phyloP scores from a whole-genome alignment of 148 eudicot genomes.

The Nepenthes gracilis region DNA sequence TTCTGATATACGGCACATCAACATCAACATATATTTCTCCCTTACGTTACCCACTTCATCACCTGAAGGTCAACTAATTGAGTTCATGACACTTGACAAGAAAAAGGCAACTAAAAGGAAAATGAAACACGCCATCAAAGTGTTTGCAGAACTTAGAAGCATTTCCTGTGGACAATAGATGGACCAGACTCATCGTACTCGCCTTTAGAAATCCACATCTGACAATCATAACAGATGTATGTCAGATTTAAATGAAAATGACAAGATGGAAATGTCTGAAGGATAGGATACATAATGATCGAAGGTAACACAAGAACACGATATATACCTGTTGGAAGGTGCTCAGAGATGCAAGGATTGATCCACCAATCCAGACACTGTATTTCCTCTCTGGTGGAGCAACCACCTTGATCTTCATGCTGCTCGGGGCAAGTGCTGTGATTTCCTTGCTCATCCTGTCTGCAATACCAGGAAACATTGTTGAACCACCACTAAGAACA shows the following conservation, averaged over 20 bases:
- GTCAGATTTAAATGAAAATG: too few species aligned
- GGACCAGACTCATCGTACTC: constrained; percentile 60
- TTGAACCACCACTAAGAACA: constrained; percentile 73
- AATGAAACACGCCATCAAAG: too few species aligned
- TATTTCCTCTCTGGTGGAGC: constrained; percentile 84
- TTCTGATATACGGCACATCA: too few species aligned
- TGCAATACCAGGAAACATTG: constrained; percentile 76
- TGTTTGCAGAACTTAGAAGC: constrained; percentile 23
- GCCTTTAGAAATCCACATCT: constrained; percentile 66
- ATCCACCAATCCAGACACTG: constrained; percentile 87
- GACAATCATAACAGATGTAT: neutral
- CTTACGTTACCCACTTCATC: too few species aligned
- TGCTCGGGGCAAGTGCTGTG: constrained; percentile 71
- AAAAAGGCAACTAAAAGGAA: too few species aligned
- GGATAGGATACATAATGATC: too few species aligned
- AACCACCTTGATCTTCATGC: constrained; percentile 83
- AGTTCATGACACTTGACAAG: too few species aligned
- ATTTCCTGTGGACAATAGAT: constrained; percentile 47
- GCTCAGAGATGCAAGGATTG: constrained; percentile 78
- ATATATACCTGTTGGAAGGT: constrained; percentile 67
- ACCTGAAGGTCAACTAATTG: too few species aligned
- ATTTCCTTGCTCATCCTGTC: constrained; percentile 84
- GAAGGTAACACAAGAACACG: too few species aligned
- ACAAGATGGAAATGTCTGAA: too few species aligned
- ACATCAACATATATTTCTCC: too few species aligned